Evolutionary conservation across 2,329 filamentous ascomycete species (phyloP).

Genomic region (Microthyrium microscopicum): DNA sequence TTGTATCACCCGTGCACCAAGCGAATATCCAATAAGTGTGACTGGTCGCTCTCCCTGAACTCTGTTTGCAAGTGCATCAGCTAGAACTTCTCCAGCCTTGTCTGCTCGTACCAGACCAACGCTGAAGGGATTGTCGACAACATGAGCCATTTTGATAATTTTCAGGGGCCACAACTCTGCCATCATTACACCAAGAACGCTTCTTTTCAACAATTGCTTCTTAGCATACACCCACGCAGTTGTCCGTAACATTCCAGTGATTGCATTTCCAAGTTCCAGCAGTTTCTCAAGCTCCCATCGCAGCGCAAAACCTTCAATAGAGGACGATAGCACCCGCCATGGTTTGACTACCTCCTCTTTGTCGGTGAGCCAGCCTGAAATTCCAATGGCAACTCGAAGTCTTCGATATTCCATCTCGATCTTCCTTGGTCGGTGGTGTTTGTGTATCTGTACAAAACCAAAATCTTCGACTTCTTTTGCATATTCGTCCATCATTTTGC

Average conservation of each 20-base stretch:
- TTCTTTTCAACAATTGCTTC: slow-evolving; percentile 53
- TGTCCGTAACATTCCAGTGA: slow-evolving; percentile 62
- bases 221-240: slow-evolving; percentile 68
- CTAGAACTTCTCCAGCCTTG: slow-evolving; percentile 23
- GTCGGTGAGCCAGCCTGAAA: slow-evolving; percentile 65
- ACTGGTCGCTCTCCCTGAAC: slow-evolving; percentile 24
- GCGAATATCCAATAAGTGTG: slow-evolving; percentile 23
- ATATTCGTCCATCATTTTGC: slow-evolving; percentile 79
- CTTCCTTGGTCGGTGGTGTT: slow-evolving; percentile 34
- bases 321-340: slow-evolving; percentile 59
- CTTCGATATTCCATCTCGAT: slow-evolving; percentile 30
- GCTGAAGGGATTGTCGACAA: slow-evolving; percentile 25
- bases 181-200: slow-evolving; percentile 28
- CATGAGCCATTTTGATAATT: slow-evolving; percentile 26
- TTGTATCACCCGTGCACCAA: slow-evolving; percentile 17
- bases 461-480: slow-evolving; percentile 78
- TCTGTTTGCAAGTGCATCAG: slow-evolving; percentile 24
- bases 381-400: slow-evolving; percentile 64
- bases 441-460: slow-evolving; percentile 60
- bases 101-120: slow-evolving; percentile 21
- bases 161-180: slow-evolving; percentile 33
- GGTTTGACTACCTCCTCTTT: slow-evolving; percentile 56
- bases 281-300: slow-evolving; percentile 70
- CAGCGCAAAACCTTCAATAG: slow-evolving; percentile 66
- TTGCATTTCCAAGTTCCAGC: slow-evolving; percentile 57